phyloP scores from a whole-genome alignment of 176 grass and related monocot genomes.

The Juncus effusus region DNA sequence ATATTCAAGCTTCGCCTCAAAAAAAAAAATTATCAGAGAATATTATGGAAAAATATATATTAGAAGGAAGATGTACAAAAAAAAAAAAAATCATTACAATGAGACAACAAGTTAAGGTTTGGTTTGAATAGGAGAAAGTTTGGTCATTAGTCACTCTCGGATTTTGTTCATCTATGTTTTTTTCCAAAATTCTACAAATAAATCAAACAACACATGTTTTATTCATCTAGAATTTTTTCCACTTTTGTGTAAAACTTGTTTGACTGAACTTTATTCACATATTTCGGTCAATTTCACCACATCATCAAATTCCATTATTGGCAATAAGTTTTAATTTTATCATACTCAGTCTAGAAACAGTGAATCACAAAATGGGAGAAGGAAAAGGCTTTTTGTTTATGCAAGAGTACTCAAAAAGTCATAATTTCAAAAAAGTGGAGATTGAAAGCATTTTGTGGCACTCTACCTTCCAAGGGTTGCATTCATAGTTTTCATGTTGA shows the following conservation, averaged over 20 bases:
- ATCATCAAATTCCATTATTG: not conserved
- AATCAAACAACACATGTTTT: too few relatives aligned
- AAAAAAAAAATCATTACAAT: too few relatives aligned
- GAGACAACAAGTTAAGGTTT: too few relatives aligned
- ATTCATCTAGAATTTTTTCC: not conserved
- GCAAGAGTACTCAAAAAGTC: constrained; percentile 16
- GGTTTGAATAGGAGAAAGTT: too few relatives aligned
- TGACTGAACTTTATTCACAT: not conserved
- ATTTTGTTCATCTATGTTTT: too few relatives aligned
- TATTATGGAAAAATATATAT: too few relatives aligned
- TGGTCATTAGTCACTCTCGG: too few relatives aligned
- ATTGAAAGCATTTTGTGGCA: constrained; percentile 22
- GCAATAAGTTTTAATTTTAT: not conserved
- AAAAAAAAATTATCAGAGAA: too few relatives aligned
- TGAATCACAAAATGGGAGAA: constrained; percentile 18
- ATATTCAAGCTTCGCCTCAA: too few relatives aligned
- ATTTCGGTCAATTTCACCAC: constrained; percentile 4
- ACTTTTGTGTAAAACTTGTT: not conserved
- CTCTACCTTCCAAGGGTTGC: constrained; percentile 39
- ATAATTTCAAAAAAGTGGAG: constrained; percentile 19
- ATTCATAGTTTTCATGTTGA: constrained; percentile 31
- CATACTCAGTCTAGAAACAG: constrained; percentile 18
- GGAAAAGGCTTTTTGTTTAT: constrained; percentile 8
- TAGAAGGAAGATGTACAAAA: too few relatives aligned
- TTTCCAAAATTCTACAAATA: too few relatives aligned